phyloP scores from a whole-genome alignment of 1,139 yeast genomes.

The Candida neerlandica region DNA sequence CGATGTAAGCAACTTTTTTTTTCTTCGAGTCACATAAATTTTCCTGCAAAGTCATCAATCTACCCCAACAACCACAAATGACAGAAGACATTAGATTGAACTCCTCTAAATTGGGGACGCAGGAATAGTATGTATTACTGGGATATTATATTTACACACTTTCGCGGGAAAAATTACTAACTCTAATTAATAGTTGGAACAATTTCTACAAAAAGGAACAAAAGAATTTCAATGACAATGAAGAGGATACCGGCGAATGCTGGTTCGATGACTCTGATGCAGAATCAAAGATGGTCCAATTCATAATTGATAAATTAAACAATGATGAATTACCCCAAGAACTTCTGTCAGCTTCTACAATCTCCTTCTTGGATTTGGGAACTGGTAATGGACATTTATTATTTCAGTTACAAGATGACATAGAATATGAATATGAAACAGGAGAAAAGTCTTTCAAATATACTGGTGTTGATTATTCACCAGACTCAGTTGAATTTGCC shows the following conservation, averaged over 20 bases:
- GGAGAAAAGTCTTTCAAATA: conserved; percentile 41
- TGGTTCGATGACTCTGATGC: conserved; percentile 97
- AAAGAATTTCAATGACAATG: conserved; percentile 67
- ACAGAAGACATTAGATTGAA: conserved; percentile 60
- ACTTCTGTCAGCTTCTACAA: conserved; percentile 28
- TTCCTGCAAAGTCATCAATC: background rate
- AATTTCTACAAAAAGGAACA: conserved; percentile 76
- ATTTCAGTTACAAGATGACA: conserved; percentile 64
- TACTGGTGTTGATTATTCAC: conserved; percentile 83
- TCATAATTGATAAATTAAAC: conserved; percentile 42
- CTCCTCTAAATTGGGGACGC: conserved; percentile 76
- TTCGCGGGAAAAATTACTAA: background rate
- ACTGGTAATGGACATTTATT: conserved; percentile 94
- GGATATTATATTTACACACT: background rate
- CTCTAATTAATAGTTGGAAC: conserved; percentile 63
- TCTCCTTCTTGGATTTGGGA: conserved; percentile 75
- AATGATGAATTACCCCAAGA: conserved; percentile 23
- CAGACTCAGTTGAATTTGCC: conserved; percentile 76
- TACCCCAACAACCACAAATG: conserved; percentile 17
- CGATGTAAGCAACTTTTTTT: background rate
- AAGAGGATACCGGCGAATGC: conserved; percentile 88
- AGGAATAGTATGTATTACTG: conserved; percentile 57
- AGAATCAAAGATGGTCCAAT: conserved; percentile 76
- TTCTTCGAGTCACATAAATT: background rate
- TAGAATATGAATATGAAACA: conserved; percentile 43